A percentile compares a stretch with the other conserved stretches of the same genome.
These are phyloP conservation scores for Kondoa malvinella DNA, from an alignment of 768 basidiomycete genomes.

Conservation along the genomic window DNA sequence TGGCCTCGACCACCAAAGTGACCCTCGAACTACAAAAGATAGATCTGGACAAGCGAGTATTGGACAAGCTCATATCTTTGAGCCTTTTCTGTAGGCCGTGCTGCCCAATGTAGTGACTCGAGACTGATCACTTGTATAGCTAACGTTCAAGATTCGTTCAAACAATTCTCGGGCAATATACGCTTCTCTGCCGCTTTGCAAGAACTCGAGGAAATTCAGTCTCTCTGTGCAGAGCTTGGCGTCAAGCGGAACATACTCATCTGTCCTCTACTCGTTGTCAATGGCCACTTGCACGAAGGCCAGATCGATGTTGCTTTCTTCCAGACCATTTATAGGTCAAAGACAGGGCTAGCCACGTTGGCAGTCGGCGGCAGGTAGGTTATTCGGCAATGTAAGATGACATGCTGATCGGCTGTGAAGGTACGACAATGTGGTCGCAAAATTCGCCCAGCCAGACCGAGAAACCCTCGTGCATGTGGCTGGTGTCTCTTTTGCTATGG, in stretches of 20 bases:
- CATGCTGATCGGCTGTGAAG: conserved; percentile 8
- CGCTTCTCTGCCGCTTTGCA: conserved; percentile 15
- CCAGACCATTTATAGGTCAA: conserved; percentile 21
- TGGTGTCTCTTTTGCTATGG: conserved; percentile 23
- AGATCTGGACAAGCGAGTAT: conserved; percentile 20
- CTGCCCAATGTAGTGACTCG: not conserved
- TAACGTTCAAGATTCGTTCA: conserved; percentile 18
- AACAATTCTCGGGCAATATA: conserved; percentile 14
- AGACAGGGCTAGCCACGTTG: conserved; percentile 25
- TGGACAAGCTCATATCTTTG: conserved; percentile 24
- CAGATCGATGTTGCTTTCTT: conserved; percentile 21
- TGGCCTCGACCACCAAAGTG: conserved; percentile 19
- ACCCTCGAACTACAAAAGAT: conserved; percentile 24
- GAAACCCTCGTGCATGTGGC: conserved; percentile 20
- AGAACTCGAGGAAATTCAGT: conserved; percentile 24
- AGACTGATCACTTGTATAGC: conserved; percentile 15
- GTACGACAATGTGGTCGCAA: conserved; percentile 28
- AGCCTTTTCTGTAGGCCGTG: conserved; percentile 20
- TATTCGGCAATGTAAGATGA: not conserved
- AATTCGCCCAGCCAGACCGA: conserved; percentile 23
- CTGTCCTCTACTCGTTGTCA: conserved; percentile 24
- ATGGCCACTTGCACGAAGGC: conserved; percentile 24
- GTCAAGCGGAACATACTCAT: conserved; percentile 25
- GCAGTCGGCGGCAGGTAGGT: conserved; percentile 30
- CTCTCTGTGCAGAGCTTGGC: conserved; percentile 22